Conservation (phyloP, 2,329 filamentous ascomycete genomes). For the Phialophora macrospora region DNA sequence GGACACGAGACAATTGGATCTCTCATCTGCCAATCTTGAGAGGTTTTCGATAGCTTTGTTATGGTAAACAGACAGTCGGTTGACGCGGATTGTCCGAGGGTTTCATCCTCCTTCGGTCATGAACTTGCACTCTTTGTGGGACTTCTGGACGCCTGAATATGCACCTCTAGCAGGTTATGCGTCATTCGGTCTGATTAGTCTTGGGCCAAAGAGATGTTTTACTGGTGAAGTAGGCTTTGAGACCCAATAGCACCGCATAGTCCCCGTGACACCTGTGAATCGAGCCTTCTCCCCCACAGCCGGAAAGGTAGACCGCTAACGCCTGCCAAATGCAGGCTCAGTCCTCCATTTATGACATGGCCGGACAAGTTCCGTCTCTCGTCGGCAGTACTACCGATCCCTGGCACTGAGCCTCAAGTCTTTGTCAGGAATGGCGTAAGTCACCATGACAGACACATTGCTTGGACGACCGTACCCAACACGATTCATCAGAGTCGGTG, state of each 20-base stretch:
- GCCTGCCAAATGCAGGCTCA: constrained; percentile 10
- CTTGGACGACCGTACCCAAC: background rate
- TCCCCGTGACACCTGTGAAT: constrained; percentile 10
- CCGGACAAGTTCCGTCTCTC: background rate
- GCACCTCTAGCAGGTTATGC: constrained; percentile 7
- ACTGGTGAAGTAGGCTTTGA: background rate
- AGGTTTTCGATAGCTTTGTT: constrained; percentile 8
- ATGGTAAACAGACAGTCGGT: background rate
- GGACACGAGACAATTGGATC: background rate
- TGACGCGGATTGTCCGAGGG: background rate
- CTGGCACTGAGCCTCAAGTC: constrained; percentile 1
- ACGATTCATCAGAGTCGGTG: background rate
- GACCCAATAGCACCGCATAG: constrained; percentile 4
- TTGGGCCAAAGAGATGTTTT: constrained; percentile 5
- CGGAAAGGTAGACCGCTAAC: constrained; percentile 8
- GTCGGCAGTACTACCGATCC: background rate
- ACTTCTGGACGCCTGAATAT: constrained; percentile 16
- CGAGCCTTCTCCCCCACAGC: background rate
- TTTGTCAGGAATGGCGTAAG: constrained; percentile 7
- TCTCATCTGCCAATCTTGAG: constrained; percentile 3
- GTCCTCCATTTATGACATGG: background rate
- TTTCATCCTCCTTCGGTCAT: background rate
- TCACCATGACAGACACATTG: constrained; percentile 1
- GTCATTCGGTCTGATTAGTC: constrained; percentile 12
- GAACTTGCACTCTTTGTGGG: background rate